Conservation (phyloP, 768 basidiomycete genomes). For the Sarcodon sp. region DNA sequence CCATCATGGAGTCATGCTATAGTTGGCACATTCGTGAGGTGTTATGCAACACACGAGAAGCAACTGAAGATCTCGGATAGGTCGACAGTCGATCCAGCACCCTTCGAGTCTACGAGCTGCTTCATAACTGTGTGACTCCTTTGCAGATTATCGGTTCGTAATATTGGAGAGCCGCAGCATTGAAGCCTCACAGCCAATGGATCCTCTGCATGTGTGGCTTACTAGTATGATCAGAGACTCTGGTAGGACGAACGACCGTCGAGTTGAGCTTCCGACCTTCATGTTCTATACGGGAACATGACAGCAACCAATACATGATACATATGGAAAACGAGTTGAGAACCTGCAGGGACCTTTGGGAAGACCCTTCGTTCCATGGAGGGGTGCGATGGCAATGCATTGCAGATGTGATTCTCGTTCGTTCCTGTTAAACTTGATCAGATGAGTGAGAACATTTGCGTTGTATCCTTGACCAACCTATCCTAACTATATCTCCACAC, state of each 20-base stretch:
- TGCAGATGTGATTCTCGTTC: constrained; percentile 42
- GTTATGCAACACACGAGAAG: constrained; percentile 20
- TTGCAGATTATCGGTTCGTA: constrained; percentile 13
- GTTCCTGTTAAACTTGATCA: constrained; percentile 26
- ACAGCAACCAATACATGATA: not conserved
- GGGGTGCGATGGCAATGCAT: constrained; percentile 27
- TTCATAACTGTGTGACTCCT: constrained; percentile 16
- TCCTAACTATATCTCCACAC: constrained; percentile 12
- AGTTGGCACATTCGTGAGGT: not conserved
- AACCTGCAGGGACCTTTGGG: constrained; percentile 44
- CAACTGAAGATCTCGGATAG: constrained; percentile 22
- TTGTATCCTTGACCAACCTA: constrained; percentile 6
- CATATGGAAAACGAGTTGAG: not conserved
- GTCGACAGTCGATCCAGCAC: constrained; percentile 11
- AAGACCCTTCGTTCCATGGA: constrained; percentile 37
- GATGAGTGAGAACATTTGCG: not conserved
- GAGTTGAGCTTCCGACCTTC: not conserved
- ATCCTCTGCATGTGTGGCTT: constrained; percentile 18
- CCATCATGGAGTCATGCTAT: constrained; percentile 8
- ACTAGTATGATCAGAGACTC: constrained; percentile 1
- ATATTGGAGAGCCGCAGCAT: constrained; percentile 18
- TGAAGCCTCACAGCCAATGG: constrained; percentile 27
- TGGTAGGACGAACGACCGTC: not conserved
- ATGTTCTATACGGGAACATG: not conserved
- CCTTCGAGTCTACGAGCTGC: constrained; percentile 3